Percentiles rank a stretch among this genome's conserved stretches.
phyloP scores from a whole-genome alignment of 345 rosid genomes.

The Lepidium africanum region DNA sequence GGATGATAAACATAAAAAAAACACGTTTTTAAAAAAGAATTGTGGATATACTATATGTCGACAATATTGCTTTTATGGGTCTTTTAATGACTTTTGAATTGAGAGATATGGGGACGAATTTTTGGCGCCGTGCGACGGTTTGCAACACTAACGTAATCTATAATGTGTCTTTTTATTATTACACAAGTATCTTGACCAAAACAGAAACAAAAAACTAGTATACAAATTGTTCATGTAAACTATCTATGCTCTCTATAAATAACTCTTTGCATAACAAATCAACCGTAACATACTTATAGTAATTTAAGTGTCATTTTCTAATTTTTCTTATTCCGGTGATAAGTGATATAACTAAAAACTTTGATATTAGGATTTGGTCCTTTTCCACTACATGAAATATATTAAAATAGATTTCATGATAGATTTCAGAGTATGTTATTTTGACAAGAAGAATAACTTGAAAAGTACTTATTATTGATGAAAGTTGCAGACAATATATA shows the following conservation, averaged over 20 bases:
- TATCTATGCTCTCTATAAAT: neutral
- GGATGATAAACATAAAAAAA: neutral
- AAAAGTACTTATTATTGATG: too few relatives aligned
- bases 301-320: too few relatives aligned
- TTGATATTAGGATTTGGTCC: too few relatives aligned
- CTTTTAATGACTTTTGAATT: conserved; percentile 5
- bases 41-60: neutral
- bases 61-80: neutral
- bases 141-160: neutral
- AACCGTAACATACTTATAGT: too few relatives aligned
- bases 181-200: neutral
- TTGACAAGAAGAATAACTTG: too few relatives aligned
- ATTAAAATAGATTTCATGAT: too few relatives aligned
- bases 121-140: conserved; percentile 27
- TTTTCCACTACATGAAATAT: too few relatives aligned
- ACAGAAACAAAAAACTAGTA: too few relatives aligned
- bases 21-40: conserved; percentile 5
- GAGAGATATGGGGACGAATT: conserved; percentile 8
- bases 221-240: neutral
- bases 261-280: neutral
- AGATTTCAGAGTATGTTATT: too few relatives aligned
- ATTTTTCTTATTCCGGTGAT: too few relatives aligned
- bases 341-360: too few relatives aligned
- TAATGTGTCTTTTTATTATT: neutral
- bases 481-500: too few relatives aligned